Base-by-base conservation (phyloP, 2,329 filamentous ascomycete species). In the Penicillium expansum region DNA sequence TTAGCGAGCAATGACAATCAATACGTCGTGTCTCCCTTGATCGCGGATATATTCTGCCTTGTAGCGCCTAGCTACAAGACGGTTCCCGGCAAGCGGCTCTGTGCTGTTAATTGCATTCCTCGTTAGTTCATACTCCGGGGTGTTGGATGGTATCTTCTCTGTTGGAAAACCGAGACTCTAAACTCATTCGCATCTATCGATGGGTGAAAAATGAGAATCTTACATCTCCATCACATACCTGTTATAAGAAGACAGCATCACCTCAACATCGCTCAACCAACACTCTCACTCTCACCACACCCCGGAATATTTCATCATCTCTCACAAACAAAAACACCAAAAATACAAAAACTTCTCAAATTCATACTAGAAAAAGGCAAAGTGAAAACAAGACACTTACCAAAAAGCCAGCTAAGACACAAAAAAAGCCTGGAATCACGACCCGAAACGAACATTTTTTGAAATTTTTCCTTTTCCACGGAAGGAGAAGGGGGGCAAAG, bases 1-100 rank as follows among this genome's bases (percentile, higher is more conserved):
- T 70, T n/a, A 59, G 67, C 45, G 63, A 66, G 41, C 66, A 68
- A 61, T 71, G 62, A 71, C 59, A 69, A 47, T 33, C 29, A 39
- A 30, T 16, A 22, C 33, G 48, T 38, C 18, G 13, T 41, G 9
- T 41, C 38, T 33, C 29, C 27, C 18, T 38, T 39, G 24, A 13
- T 20, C 43, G 22, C 16, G 11, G 7, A n/a, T 18, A 11, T 14
- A 9, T 30, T 45, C 11, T 29, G 13, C 13, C 37, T 42, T 22
- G 18, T 43, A 5, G 20, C 14, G 16, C 20, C 3, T n/a, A 5
- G 6, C 16, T 55, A 20, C 14, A 42, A 35, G 18, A 35, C 18
- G 14, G 22, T n/a, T 38, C 24, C 29, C 22, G 8, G 27, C 44
- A 42, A 42, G n/a, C 20, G 14, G 20, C 8, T 27, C 37, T 41